These are phyloP conservation scores for Pochonia chlamydosporia DNA, from an alignment of 2,329 filamentous ascomycete genomes.

Conservation along the genomic window DNA sequence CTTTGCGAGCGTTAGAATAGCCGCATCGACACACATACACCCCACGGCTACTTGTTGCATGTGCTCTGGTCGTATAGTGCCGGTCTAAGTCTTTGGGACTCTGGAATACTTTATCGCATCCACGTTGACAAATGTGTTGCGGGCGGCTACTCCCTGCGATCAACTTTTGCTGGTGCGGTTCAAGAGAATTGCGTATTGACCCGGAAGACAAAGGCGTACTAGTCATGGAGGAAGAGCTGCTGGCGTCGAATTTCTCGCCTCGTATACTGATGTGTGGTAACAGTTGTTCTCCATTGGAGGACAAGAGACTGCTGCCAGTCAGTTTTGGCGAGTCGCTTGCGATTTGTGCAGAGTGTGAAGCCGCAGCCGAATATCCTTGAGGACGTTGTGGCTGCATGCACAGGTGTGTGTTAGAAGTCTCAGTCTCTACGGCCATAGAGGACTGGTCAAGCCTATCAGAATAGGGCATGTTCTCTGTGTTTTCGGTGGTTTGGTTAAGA, in stretches of 20 bases:
- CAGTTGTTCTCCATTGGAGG: no score
- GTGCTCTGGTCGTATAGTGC: background rate
- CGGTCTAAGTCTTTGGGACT: background rate
- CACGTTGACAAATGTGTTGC: background rate
- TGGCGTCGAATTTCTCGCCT: no score
- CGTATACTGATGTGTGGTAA: no score
- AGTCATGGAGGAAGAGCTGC: background rate
- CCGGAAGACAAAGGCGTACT: background rate
- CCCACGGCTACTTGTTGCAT: background rate
- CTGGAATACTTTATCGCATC: background rate
- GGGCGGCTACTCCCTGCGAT: background rate
- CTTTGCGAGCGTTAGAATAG: background rate
- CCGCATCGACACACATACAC: background rate
- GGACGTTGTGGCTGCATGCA: no score
- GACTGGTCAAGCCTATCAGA: background rate
- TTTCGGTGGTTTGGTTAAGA: background rate
- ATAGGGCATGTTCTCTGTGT: background rate
- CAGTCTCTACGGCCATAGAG: no score
- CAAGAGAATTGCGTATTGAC: background rate
- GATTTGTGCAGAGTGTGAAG: no score
- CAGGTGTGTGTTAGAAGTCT: no score
- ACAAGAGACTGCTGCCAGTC: no score
- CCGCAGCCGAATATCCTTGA: no score
- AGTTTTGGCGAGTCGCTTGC: no score
- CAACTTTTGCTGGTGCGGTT: background rate